Evolutionary conservation across 306 rosid species (phyloP), one percentile per base, ranked within the genome.

Genomic region (Sophora flavescens): DNA sequence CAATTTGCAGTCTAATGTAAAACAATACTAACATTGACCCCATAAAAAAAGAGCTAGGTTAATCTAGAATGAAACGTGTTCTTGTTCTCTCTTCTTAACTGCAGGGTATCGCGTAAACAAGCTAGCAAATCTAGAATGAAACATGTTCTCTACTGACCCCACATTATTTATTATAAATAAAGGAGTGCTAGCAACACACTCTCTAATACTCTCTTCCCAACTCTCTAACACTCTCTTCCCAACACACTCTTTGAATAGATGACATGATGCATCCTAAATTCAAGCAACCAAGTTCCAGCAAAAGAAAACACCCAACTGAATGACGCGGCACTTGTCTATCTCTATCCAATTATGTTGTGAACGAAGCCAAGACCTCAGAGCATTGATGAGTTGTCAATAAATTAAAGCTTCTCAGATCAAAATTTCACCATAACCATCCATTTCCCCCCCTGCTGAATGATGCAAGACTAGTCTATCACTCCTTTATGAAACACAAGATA

Each of bases 91-190:
- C 48, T 42, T 30, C 65, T 59, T 3, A 59, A 33, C 33, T 15
- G 36, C 63, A 58, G 7, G 16, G 10, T 11, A 32, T 42, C 45
- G 64, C 4, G 12, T 17, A 71, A 68, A 59, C 52, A 47, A 14
- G 75, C 52, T 50, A 8, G 38, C 28, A 57, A 76, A 59, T 28
- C 68, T 70, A 77, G 54, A 63, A 81, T 48, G 35, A 67, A 30
- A 64, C 50, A 74, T 59, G 71, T 57, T 65, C 38, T 68, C 17
- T 72, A 74, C 74, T 57, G 48, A 45, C 13, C 8, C 52, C 32
- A 35, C 69, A 50, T 4, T 33, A 50, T 4, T 33, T 47, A 6
- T 50, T 18, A 53, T 35, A 22, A 22, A 70, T 48, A 72, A n/a
- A n/a, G n/a, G n/a, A n/a, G n/a, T n/a, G n/a, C n/a, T n/a, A n/a